phyloP scores from a whole-genome alignment of 306 rosid genomes.

The Carpinus viminea region DNA sequence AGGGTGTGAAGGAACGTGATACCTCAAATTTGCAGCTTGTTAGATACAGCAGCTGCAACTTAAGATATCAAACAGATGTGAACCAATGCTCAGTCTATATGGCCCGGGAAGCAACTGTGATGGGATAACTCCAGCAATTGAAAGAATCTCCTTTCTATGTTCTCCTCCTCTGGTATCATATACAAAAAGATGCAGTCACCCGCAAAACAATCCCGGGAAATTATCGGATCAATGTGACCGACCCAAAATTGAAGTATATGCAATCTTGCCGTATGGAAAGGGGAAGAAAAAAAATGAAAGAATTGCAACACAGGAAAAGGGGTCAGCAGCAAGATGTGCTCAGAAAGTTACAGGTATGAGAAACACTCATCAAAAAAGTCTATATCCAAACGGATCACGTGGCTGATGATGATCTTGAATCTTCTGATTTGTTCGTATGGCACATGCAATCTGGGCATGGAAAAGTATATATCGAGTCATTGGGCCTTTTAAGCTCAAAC shows the following conservation, averaged over 20 bases:
- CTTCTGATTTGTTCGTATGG: conserved; percentile 63
- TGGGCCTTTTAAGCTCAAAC: conserved; percentile 81
- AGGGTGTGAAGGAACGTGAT: conserved; percentile 27
- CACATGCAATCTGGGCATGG: conserved; percentile 99
- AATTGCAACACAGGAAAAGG: conserved; percentile 47
- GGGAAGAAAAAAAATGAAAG: conserved; percentile 56
- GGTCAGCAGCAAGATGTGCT: conserved; percentile 58
- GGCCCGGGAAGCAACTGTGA: conserved; percentile 28
- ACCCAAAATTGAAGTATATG: conserved; percentile 46
- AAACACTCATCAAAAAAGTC: conserved; percentile 35
- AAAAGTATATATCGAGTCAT: conserved; percentile 84
- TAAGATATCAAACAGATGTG: neutral
- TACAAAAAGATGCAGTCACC: conserved; percentile 47
- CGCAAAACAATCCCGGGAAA: conserved; percentile 43
- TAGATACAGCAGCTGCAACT: conserved; percentile 46
- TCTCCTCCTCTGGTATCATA: conserved; percentile 41
- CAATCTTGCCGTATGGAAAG: conserved; percentile 48
- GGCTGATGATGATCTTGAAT: conserved; percentile 48
- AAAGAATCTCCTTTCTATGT: conserved; percentile 34
- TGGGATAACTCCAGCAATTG: conserved; percentile 15
- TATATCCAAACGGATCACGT: conserved; percentile 45
- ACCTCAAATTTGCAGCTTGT: conserved; percentile 38
- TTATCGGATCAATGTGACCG: conserved; percentile 52
- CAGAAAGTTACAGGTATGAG: conserved; percentile 40
- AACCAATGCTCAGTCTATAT: conserved; percentile 36